phyloP scores from a whole-genome alignment of 2,329 filamentous ascomycete genomes.

The Tolypocladium guangdongense region DNA sequence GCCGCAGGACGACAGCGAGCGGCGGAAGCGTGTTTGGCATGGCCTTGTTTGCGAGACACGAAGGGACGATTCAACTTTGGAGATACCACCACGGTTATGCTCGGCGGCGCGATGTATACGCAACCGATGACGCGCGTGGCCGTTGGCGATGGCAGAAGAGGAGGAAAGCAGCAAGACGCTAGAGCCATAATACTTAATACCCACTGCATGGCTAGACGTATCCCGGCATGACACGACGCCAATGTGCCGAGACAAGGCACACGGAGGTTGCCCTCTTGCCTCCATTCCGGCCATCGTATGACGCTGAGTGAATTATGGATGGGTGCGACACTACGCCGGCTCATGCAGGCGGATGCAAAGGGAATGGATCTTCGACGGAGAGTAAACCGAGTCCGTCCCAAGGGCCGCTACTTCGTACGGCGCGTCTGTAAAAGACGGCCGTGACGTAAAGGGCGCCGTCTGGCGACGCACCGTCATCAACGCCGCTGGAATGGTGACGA shows the following conservation, averaged over 20 bases:
- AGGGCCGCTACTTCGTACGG: neutral
- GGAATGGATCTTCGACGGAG: neutral
- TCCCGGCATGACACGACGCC: neutral
- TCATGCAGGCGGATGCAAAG: neutral
- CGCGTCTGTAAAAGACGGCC: neutral
- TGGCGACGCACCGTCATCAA: neutral
- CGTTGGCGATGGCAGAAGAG: neutral
- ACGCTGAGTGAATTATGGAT: neutral
- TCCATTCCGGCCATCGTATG: neutral
- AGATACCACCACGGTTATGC: neutral
- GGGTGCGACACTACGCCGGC: no score
- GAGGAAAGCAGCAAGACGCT: neutral
- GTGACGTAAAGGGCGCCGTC: neutral
- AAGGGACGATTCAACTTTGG: neutral
- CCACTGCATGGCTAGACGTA: neutral
- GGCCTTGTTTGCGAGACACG: neutral
- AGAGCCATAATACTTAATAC: neutral
- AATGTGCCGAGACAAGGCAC: neutral
- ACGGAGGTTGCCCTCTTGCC: neutral
- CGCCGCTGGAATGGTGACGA: neutral
- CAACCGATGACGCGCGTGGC: no score
- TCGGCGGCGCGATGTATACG: neutral
- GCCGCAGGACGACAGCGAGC: slow-evolving; percentile 1
- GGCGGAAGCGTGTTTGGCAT: neutral
- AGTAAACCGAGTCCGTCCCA: neutral